Evolutionary conservation across 73 alveolate genomes (phyloP).

Genomic region (Durusdinium trenchii): DNA sequence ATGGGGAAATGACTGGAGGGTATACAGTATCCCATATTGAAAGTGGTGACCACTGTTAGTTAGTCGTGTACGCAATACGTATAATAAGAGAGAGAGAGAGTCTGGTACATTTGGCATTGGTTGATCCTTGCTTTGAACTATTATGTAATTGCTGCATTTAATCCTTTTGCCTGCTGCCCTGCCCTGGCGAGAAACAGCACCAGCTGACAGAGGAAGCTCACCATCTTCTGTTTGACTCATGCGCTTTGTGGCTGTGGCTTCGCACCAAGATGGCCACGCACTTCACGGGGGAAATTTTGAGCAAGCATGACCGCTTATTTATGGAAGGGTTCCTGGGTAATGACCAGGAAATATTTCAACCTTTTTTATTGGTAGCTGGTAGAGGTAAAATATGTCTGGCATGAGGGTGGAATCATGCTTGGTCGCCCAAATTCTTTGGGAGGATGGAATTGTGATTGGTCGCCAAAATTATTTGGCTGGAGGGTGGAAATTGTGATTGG

Average conservation of each 20-base stretch:
- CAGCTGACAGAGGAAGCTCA: constrained; percentile 9
- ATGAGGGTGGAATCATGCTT: background rate
- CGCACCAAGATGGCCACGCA: background rate
- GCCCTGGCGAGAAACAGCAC: background rate
- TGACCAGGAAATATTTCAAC: background rate
- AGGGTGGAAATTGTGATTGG: background rate
- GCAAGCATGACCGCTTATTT: background rate
- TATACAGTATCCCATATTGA: too few relatives aligned
- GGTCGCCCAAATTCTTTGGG: constrained; percentile 12
- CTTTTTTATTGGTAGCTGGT: background rate
- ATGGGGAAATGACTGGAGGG: too few relatives aligned
- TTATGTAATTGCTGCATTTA: background rate
- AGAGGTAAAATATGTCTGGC: background rate
- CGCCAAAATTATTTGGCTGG: constrained; percentile 1
- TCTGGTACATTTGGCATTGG: background rate
- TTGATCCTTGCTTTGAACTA: background rate
- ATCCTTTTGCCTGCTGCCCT: background rate
- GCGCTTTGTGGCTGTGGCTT: background rate
- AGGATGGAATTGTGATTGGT: background rate
- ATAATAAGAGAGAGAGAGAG: too few relatives aligned
- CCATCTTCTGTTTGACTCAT: background rate
- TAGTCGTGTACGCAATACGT: too few relatives aligned
- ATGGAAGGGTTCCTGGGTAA: background rate
- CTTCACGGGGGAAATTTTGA: background rate
- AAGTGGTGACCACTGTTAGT: too few relatives aligned